Conservation (phyloP, 345 rosid species). For the Sonneratia caseolaris region DNA sequence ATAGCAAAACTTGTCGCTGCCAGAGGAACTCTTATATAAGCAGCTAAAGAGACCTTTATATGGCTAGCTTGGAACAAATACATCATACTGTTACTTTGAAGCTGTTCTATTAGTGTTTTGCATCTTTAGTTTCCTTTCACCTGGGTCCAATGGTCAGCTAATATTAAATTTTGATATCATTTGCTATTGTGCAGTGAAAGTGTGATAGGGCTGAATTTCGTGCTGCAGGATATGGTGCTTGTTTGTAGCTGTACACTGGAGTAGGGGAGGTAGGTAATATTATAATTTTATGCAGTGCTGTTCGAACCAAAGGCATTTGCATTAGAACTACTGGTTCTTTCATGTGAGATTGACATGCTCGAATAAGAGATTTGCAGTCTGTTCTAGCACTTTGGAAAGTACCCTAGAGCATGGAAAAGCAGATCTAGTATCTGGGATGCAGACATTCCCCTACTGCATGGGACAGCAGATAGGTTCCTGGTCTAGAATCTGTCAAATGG, state of each 20-base stretch:
- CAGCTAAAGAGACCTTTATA: neutral
- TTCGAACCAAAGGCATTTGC: neutral
- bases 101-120: neutral
- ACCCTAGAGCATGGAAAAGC: neutral
- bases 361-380: neutral
- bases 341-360: neutral
- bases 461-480: neutral
- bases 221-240: neutral
- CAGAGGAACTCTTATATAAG: neutral
- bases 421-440: neutral
- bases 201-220: neutral
- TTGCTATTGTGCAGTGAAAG: neutral
- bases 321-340: neutral
- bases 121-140: neutral
- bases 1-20: neutral
- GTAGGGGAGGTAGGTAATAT: neutral
- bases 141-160: neutral
- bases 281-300: neutral
- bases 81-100: neutral
- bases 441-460: neutral
- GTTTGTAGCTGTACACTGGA: neutral
- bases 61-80: neutral
- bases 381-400: neutral
- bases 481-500: neutral
- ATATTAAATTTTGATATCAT: neutral